Evolutionary conservation across 345 rosid genomes (phyloP), one percentile per base, ranked within the genome.

Genomic region (Aquilaria sinensis): DNA sequence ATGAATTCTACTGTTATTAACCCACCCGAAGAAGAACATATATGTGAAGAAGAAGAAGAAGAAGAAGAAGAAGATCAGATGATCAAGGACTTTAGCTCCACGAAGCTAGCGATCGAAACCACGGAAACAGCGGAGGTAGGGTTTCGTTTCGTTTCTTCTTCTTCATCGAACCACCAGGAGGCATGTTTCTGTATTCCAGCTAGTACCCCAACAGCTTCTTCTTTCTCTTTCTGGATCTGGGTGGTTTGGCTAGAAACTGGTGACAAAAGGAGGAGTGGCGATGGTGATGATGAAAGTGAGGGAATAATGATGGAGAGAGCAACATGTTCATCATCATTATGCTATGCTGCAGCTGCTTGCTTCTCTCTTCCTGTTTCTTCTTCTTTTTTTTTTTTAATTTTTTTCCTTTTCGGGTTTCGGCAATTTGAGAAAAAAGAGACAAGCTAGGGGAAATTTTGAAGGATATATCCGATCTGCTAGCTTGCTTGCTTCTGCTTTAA

Each of bases 131-230:
- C 10, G 6, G 53, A 51, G 29, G 33, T 67, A 74, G 80, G 79
- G 79, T 66, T 79, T 77, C 68, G 74, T 77, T 83, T 74, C 68
- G 81, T 67, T 48, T 73, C 78, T 71, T 73, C 62, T 57, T 70
- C 61, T 9, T 57, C 57, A 49, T 68, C 63, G 30, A 29, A 16
- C 12, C 3, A 37, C 43, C 43, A 37, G 8, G 43, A 37, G 4
- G 43, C 23, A 23, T 23, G 23, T 23, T 23, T 23, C 23, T 23
- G 23, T 23, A 23, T 23, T 23, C 23, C 23, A 23, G 23, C 58
- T 41, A 33, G 23, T 10, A 47, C 9, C 7, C 47, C n/a, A 45
- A 9, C 13, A 30, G 11, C 53, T 58, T 55, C 31, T 64, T 54
- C 46, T 8, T 56, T 47, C 33, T 69, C 67, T 59, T 77, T 53